Conservation (phyloP, 768 basidiomycete genomes). For the Naganishia randhawae region DNA sequence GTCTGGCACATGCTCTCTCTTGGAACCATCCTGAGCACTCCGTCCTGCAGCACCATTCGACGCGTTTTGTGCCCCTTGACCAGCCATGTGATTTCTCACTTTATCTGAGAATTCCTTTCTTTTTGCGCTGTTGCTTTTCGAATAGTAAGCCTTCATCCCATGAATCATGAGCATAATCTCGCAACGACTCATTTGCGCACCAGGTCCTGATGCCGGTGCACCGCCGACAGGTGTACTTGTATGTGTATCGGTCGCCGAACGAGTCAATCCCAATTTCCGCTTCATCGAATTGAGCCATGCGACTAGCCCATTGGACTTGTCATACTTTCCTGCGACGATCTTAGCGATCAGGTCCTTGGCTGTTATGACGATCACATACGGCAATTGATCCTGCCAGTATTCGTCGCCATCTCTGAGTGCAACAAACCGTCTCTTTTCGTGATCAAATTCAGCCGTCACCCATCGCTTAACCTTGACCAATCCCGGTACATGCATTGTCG, state of each 20-base stretch:
- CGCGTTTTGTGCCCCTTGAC: background rate
- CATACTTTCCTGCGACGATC: background rate
- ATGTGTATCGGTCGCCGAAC: background rate
- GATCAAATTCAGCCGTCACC: slow-evolving; percentile 14
- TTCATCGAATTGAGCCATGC: background rate
- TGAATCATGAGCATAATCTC: slow-evolving; percentile 45
- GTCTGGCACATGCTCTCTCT: slow-evolving; percentile 16
- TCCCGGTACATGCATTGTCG: slow-evolving; percentile 13
- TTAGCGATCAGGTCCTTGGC: slow-evolving; percentile 25
- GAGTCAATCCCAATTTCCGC: background rate
- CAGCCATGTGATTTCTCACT: background rate
- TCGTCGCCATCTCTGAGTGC: slow-evolving; percentile 14
- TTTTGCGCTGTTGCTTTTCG: slow-evolving; percentile 37
- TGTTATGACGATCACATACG: slow-evolving; percentile 6
- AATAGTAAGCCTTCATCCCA: slow-evolving; percentile 42
- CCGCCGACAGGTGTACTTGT: slow-evolving; percentile 9
- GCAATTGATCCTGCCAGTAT: slow-evolving; percentile 24
- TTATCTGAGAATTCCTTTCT: slow-evolving; percentile 38
- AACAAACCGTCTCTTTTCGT: background rate
- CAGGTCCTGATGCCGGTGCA: background rate
- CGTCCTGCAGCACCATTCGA: background rate
- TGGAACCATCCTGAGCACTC: background rate
- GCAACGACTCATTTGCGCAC: background rate
- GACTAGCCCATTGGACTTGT: background rate
- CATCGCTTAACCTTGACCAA: slow-evolving; percentile 24